Conservation (phyloP, 179 eudicot genomes). For the Sideroxylon spinosum region DNA sequence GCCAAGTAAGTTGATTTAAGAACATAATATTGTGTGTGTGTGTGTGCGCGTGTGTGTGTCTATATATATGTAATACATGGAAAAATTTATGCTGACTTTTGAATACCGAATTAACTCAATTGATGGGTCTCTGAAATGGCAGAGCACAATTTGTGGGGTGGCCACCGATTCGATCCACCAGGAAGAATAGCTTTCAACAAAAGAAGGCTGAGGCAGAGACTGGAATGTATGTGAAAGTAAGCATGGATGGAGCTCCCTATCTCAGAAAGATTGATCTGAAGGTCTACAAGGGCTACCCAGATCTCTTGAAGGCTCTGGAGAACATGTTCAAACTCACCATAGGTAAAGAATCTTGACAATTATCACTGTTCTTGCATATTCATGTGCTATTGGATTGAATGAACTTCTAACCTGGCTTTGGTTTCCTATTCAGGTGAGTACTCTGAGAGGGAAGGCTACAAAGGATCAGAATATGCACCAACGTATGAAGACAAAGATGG, state of each 20-base stretch:
- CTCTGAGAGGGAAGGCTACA: slow-evolving; percentile 55
- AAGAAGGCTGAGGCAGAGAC: slow-evolving; percentile 32
- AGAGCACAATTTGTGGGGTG: slow-evolving; percentile 64
- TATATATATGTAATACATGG: too few species aligned
- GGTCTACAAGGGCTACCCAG: slow-evolving; percentile 42
- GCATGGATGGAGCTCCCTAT: slow-evolving; percentile 76
- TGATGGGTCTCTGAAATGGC: slow-evolving; percentile 7
- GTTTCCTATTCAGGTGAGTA: slow-evolving; percentile 27
- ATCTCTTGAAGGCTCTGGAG: slow-evolving; percentile 48
- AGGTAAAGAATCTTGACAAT: slow-evolving; percentile 17
- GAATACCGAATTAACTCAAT: not conserved
- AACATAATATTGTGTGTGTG: not conserved
- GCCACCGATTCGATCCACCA: slow-evolving; percentile 51
- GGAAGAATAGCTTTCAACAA: slow-evolving; percentile 39
- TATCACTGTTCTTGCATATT: too few species aligned
- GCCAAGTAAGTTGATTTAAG: slow-evolving; percentile 45
- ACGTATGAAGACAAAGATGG: slow-evolving; percentile 65
- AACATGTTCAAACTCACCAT: slow-evolving; percentile 54
- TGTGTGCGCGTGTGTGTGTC: too few species aligned
- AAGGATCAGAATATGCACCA: slow-evolving; percentile 52
- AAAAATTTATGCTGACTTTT: not conserved
- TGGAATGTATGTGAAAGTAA: slow-evolving; percentile 51
- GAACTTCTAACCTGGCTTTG: not conserved
- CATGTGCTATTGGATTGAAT: not conserved
- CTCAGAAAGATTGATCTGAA: slow-evolving; percentile 58